phyloP scores from a whole-genome alignment of 331 rosid genomes.

The Malus hybrid region DNA sequence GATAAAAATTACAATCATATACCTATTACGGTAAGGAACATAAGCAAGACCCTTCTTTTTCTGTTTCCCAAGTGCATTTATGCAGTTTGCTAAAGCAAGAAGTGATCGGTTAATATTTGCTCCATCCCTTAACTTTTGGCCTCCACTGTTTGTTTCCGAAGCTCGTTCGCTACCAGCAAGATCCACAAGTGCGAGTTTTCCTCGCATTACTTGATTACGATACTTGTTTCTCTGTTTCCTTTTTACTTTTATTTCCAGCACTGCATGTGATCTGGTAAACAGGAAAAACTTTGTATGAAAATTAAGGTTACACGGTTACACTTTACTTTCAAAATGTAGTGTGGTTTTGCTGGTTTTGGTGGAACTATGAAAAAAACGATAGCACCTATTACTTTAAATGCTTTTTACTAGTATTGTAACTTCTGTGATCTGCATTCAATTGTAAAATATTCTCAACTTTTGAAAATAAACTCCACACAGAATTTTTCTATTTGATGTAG shows the following conservation, averaged over 20 bases:
- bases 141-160: conserved; percentile 46
- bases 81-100: conserved; percentile 62
- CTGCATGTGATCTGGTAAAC: conserved; percentile 56
- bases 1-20: conserved; percentile 9
- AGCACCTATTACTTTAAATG: background rate
- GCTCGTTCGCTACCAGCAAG: conserved; percentile 70
- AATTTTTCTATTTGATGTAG: background rate
- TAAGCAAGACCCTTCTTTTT: conserved; percentile 64
- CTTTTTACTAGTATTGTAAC: background rate
- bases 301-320: background rate
- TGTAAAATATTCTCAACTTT: background rate
- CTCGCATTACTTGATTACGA: conserved; percentile 47
- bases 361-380: background rate
- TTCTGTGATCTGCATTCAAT: background rate
- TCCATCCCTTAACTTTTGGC: conserved; percentile 58
- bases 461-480: background rate
- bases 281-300: background rate
- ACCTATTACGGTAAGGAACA: conserved; percentile 65
- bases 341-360: background rate
- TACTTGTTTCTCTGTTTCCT: conserved; percentile 49
- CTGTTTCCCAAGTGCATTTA: conserved; percentile 58
- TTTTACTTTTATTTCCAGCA: conserved; percentile 48
- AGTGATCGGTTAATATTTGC: conserved; percentile 68
- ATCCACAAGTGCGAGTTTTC: conserved; percentile 64
- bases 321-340: background rate